These are phyloP conservation scores for Entelexis paramagnoliae DNA, from an alignment of 1,139 yeast genomes.

Conservation along the genomic window DNA sequence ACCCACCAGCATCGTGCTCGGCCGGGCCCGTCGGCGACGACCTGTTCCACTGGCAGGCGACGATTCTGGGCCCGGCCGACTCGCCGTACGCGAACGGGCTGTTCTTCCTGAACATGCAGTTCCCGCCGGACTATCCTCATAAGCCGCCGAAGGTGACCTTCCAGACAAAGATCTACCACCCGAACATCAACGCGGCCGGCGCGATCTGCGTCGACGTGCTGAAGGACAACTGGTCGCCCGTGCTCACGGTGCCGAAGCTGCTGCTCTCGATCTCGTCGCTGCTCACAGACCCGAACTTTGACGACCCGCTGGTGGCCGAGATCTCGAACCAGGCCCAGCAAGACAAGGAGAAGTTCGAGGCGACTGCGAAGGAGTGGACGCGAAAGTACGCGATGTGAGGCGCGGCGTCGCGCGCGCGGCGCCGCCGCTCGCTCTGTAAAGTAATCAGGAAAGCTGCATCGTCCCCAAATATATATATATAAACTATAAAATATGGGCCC, in stretches of 20 bases:
- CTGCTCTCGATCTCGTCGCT: conserved; percentile 79
- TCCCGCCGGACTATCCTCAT: conserved; percentile 92
- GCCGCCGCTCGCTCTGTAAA: too few relatives aligned
- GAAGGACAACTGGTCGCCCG: conserved; percentile 89
- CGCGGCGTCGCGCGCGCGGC: too few relatives aligned
- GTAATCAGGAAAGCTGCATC: too few relatives aligned
- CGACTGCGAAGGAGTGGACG: conserved; percentile 98
- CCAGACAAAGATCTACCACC: conserved; percentile 85
- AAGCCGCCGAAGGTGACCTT: conserved; percentile 90
- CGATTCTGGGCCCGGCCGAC: conserved; percentile 92
- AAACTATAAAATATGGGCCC: too few relatives aligned
- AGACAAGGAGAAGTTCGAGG: conserved; percentile 88
- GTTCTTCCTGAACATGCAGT: conserved; percentile 79
- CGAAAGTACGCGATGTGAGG: conserved; percentile 84
- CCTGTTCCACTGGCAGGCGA: conserved; percentile 93
- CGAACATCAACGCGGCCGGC: conserved; percentile 82
- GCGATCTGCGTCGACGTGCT: conserved; percentile 76
- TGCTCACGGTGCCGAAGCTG: conserved; percentile 80
- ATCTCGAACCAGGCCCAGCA: conserved; percentile 95
- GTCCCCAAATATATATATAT: too few relatives aligned
- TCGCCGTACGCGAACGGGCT: conserved; percentile 92
- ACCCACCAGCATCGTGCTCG: conserved; percentile 97
- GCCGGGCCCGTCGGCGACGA: conserved; percentile 99
- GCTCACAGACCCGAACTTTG: conserved; percentile 96
- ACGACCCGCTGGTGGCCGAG: conserved; percentile 97